Percentiles rank a stretch among this genome's conserved stretches.
Conservation (phyloP, 805 yeast genomes). For the Suhomyces faveliae region DNA sequence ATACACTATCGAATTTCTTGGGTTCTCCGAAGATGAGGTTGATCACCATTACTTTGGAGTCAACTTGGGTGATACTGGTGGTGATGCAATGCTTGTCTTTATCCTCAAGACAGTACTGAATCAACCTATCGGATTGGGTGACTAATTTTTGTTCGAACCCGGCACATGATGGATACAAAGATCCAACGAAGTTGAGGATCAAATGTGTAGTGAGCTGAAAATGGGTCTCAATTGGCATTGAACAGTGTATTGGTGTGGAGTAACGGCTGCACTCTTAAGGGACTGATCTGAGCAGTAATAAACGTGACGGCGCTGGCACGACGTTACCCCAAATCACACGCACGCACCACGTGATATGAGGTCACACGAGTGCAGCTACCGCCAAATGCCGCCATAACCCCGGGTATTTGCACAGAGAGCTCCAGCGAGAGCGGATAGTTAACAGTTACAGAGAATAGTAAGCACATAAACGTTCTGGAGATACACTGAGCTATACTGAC, state of each 20-base stretch:
- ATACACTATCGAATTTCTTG: slow-evolving; percentile 17
- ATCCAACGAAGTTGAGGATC: slow-evolving; percentile 20
- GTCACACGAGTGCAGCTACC: not conserved
- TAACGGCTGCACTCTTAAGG: not conserved
- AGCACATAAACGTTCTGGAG: too few relatives aligned
- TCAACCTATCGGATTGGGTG: slow-evolving; percentile 9
- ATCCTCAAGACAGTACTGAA: slow-evolving; percentile 13
- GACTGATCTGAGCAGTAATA: not conserved
- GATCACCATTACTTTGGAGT: slow-evolving; percentile 8
- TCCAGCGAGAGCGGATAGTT: too few relatives aligned
- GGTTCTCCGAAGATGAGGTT: slow-evolving; percentile 10
- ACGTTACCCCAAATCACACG: too few relatives aligned
- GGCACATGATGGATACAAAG: slow-evolving; percentile 9
- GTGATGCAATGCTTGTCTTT: slow-evolving; percentile 7
- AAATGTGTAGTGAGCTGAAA: slow-evolving; percentile 22
- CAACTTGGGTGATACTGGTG: slow-evolving; percentile 11
- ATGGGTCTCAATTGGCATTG: slow-evolving; percentile 12
- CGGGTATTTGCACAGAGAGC: too few relatives aligned
- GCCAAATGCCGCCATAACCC: not conserved
- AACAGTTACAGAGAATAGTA: too few relatives aligned
- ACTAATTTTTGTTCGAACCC: slow-evolving; percentile 7
- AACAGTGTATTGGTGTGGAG: too few relatives aligned
- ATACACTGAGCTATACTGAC: not conserved
- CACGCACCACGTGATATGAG: not conserved
- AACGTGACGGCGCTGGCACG: not conserved